Percentiles rank a stretch among this genome's conserved stretches.
Conservation (phyloP, 345 rosid species). For the Gossypium rotundifolium region DNA sequence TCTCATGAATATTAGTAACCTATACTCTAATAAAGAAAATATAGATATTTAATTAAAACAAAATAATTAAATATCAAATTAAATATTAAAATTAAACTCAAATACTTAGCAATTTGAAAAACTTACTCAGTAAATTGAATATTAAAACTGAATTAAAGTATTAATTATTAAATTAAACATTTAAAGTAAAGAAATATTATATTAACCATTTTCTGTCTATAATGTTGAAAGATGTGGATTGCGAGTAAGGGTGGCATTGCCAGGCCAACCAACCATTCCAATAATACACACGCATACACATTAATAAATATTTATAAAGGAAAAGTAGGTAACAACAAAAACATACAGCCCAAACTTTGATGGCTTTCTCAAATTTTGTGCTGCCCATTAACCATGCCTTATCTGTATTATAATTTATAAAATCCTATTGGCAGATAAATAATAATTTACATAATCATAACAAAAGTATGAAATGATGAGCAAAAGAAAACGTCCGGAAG, state of each 20-base stretch:
- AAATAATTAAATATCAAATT: accelerated
- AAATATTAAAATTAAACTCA: too few relatives aligned
- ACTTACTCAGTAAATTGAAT: too few relatives aligned
- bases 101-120: too few relatives aligned
- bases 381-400: background rate
- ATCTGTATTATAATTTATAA: too few relatives aligned
- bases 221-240: background rate
- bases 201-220: too few relatives aligned
- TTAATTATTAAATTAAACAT: too few relatives aligned
- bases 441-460: background rate
- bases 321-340: background rate
- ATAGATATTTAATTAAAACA: too few relatives aligned
- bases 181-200: too few relatives aligned
- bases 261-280: background rate
- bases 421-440: background rate
- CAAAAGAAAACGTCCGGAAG: too few relatives aligned
- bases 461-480: background rate
- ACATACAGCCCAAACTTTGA: background rate
- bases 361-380: background rate
- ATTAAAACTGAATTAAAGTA: too few relatives aligned
- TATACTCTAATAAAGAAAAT: too few relatives aligned
- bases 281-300: background rate
- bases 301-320: background rate
- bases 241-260: background rate
- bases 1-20: too few relatives aligned